Percentiles rank a stretch among this genome's conserved stretches.
phyloP scores from a whole-genome alignment of 805 yeast species.

The Zygotorulaspora florentina region DNA sequence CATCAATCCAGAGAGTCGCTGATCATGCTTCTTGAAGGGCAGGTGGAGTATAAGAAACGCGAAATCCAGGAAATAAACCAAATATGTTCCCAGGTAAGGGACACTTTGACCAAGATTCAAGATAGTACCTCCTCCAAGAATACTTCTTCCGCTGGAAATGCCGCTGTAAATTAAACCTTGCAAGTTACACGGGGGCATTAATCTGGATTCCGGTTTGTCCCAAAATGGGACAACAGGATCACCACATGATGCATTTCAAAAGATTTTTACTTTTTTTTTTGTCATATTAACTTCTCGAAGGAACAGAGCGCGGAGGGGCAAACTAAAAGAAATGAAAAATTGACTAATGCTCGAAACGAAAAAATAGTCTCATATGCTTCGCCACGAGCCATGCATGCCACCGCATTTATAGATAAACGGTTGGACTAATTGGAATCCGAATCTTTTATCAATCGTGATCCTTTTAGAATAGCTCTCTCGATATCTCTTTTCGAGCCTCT shows the following conservation, averaged over 20 bases:
- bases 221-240: neutral
- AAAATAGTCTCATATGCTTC: neutral
- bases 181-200: neutral
- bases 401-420: neutral
- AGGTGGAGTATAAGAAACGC: constrained; percentile 56
- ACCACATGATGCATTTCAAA: neutral
- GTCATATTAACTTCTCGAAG: neutral
- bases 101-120: constrained; percentile 35
- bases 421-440: neutral
- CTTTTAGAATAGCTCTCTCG: too few species aligned
- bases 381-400: neutral
- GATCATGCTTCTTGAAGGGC: constrained; percentile 66
- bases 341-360: neutral
- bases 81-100: constrained; percentile 41
- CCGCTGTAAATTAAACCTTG: neutral
- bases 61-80: constrained; percentile 46
- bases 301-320: neutral
- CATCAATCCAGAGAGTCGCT: constrained; percentile 92
- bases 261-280: neutral
- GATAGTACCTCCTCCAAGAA: neutral
- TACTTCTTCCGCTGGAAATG: neutral
- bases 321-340: constrained; percentile 1
- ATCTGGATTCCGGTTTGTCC: neutral
- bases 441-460: neutral
- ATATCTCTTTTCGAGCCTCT: neutral